These are phyloP conservation scores for Nothophoma quercina DNA, from an alignment of 2,329 filamentous ascomycete species.

Conservation along the genomic window DNA sequence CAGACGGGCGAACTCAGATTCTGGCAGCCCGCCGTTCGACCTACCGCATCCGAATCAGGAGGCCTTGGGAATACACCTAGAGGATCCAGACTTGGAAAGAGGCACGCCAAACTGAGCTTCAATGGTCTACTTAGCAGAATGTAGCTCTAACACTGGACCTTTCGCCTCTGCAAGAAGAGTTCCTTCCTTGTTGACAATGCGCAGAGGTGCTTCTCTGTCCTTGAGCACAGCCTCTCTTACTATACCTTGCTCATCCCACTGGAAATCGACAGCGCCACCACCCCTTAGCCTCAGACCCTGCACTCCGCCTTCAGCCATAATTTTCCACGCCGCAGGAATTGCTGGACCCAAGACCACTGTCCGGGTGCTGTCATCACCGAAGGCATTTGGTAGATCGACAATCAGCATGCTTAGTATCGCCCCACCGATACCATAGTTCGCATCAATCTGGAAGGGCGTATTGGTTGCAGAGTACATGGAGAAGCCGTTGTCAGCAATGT, in stretches of 20 bases:
- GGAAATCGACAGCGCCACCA: constrained; percentile 55
- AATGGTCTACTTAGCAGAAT: not conserved
- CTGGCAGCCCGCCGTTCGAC: constrained; percentile 17
- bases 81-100: constrained; percentile 13
- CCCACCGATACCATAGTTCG: constrained; percentile 66
- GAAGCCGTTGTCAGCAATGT: constrained; percentile 60
- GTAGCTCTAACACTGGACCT: not conserved
- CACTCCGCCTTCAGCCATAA: constrained; percentile 55
- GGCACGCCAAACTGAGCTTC: not conserved
- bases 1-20: constrained; percentile 22
- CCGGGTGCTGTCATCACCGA: constrained; percentile 26
- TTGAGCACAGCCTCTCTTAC: constrained; percentile 31
- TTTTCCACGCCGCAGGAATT: constrained; percentile 57
- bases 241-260: constrained; percentile 52
- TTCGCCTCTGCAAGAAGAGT: constrained; percentile 1
- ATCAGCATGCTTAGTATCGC: constrained; percentile 62
- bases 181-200: constrained; percentile 24
- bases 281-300: constrained; percentile 56
- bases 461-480: constrained; percentile 59
- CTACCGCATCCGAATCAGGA: not conserved
- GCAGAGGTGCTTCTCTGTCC: not conserved
- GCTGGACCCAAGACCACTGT: constrained; percentile 58
- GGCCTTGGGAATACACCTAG: constrained; percentile 15
- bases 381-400: constrained; percentile 54
- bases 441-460: constrained; percentile 66